Evolutionary conservation across 345 rosid genomes (phyloP).

Genomic region (Eucalyptus marginata): DNA sequence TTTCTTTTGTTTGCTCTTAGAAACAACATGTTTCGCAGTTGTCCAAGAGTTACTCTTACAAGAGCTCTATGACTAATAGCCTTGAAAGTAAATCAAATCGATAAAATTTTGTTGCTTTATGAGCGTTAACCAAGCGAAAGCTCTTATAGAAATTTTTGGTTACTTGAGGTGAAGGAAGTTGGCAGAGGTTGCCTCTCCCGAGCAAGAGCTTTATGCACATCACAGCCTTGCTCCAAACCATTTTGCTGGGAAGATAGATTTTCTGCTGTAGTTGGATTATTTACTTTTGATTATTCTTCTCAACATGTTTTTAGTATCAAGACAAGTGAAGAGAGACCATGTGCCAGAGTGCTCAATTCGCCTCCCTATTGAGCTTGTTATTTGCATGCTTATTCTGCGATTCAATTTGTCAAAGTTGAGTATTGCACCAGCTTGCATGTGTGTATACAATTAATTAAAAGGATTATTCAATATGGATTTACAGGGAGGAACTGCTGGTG

Average conservation of each 20-base stretch:
- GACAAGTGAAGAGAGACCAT: neutral
- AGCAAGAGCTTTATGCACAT: neutral
- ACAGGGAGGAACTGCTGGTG: constrained; percentile 64
- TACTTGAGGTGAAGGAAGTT: neutral
- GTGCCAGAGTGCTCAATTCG: neutral
- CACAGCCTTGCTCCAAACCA: neutral
- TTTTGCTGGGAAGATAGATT: neutral
- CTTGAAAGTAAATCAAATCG: neutral
- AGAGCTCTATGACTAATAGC: neutral
- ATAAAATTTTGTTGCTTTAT: neutral
- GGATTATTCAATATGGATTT: neutral
- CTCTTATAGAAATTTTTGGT: neutral
- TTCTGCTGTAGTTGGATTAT: neutral
- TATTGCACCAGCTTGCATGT: neutral
- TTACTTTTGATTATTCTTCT: neutral
- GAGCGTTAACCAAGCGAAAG: neutral
- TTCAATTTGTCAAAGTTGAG: neutral
- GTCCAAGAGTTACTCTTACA: neutral
- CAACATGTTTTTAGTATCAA: neutral
- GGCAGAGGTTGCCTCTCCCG: neutral
- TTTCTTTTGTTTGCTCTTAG: neutral
- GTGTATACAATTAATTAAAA: neutral
- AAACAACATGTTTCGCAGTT: neutral
- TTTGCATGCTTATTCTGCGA: neutral
- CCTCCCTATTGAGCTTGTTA: neutral